Conservation (phyloP, 2,329 filamentous ascomycete genomes). For the Monilinia fructicola region DNA sequence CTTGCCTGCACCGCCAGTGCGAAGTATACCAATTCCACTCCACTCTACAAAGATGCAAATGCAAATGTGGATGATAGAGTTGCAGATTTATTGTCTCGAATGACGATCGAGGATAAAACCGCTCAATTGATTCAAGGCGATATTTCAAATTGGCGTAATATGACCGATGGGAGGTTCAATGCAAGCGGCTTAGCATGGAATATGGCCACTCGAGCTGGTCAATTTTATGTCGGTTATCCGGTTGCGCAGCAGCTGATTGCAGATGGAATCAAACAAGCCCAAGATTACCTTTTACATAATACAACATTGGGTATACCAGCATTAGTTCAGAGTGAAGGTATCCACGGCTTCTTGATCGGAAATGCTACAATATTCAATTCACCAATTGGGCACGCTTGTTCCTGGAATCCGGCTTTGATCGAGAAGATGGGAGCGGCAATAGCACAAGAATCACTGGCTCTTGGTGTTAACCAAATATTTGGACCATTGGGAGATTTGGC, state of each 20-base stretch:
- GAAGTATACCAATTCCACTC: conserved; percentile 30
- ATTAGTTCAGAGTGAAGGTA: conserved; percentile 71
- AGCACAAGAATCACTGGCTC: conserved; percentile 61
- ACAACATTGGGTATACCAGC: conserved; percentile 70
- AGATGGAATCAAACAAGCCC: conserved; percentile 61
- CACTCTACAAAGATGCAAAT: conserved; percentile 62
- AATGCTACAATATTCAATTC: conserved; percentile 81
- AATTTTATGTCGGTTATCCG: conserved; percentile 70
- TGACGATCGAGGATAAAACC: conserved; percentile 74
- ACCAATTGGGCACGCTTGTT: conserved; percentile 69
- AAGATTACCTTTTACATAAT: conserved; percentile 67
- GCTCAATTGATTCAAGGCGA: conserved; percentile 70
- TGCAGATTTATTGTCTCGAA: conserved; percentile 65
- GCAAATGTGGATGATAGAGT: conserved; percentile 64
- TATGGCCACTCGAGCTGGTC: conserved; percentile 53
- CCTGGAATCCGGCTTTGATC: conserved; percentile 65
- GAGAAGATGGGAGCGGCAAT: conserved; percentile 67
- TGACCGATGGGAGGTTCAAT: conserved; percentile 66
- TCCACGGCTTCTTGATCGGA: conserved; percentile 69
- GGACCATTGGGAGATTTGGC: conserved; percentile 70
- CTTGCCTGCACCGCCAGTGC: conserved; percentile 16
- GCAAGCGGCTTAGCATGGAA: conserved; percentile 64
- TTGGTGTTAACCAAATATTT: conserved; percentile 73
- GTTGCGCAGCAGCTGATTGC: conserved; percentile 63
- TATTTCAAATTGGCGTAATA: conserved; percentile 71